Evolutionary conservation across 768 basidiomycete species (phyloP).

Genomic region (Gloeostereum incarnatum): DNA sequence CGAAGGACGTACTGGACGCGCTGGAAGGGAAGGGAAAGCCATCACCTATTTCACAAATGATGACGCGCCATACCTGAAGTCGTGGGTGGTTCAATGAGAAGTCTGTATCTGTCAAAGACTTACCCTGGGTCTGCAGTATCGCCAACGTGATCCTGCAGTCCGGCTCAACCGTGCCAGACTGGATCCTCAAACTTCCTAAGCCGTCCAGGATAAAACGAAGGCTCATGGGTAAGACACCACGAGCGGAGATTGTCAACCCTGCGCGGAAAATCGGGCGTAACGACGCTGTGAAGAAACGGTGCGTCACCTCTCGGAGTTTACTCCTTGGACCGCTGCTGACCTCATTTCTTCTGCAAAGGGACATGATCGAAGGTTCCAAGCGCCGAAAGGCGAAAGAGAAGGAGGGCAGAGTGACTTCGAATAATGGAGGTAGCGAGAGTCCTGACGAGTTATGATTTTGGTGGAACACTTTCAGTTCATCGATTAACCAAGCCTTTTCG

Average conservation of each 20-base stretch:
- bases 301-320: conserved; percentile 8
- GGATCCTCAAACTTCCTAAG: conserved; percentile 92
- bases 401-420: conserved; percentile 1
- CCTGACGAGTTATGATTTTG: too few species aligned
- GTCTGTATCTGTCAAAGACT: background rate
- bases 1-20: conserved; percentile 87
- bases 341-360: conserved; percentile 31
- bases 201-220: conserved; percentile 84
- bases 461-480: too few species aligned
- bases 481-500: too few species aligned
- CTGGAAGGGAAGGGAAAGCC: conserved; percentile 86
- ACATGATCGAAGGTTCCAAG: conserved; percentile 73
- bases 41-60: conserved; percentile 95
- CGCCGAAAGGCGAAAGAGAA: conserved; percentile 40
- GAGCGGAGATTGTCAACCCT: conserved; percentile 64
- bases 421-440: too few species aligned
- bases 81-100: conserved; percentile 33
- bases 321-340: conserved; percentile 1
- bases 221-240: conserved; percentile 78
- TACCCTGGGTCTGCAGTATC: conserved; percentile 50
- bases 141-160: conserved; percentile 94
- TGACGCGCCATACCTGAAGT: conserved; percentile 86
- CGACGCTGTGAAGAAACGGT: conserved; percentile 72
- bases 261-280: conserved; percentile 59
- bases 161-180: conserved; percentile 85